phyloP scores from a whole-genome alignment of 306 rosid species.

The Fragaria nilgerrensis region DNA sequence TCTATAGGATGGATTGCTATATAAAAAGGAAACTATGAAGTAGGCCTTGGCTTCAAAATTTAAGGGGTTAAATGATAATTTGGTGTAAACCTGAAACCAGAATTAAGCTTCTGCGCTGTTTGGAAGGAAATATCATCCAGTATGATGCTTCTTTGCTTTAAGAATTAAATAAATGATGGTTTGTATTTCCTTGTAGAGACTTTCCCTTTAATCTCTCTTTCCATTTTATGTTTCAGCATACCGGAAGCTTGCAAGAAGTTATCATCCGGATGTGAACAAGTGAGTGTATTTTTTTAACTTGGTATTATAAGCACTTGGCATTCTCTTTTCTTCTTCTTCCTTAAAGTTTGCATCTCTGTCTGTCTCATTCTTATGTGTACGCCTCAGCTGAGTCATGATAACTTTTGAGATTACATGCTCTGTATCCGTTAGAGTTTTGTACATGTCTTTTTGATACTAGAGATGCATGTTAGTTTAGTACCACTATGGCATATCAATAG shows the following conservation, averaged over 20 bases:
- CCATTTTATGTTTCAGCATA: conserved; percentile 68
- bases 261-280: conserved; percentile 98
- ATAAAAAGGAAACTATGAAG: background rate
- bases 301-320: background rate
- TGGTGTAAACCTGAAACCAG: background rate
- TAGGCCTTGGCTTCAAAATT: background rate
- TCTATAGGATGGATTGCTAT: background rate
- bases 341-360: conserved; percentile 4
- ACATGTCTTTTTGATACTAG: background rate
- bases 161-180: background rate
- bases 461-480: background rate
- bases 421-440: background rate
- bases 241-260: conserved; percentile 92
- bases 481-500: background rate
- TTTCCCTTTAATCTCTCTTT: background rate
- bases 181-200: background rate
- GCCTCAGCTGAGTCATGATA: background rate
- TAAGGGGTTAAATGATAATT: background rate
- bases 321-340: background rate
- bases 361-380: background rate
- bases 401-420: background rate
- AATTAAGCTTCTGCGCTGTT: background rate
- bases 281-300: conserved; percentile 37
- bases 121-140: background rate
- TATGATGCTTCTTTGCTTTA: background rate